These are phyloP conservation scores for Phytomonas serpens DNA, from an alignment of 208 protist species.

Conservation along the genomic window DNA sequence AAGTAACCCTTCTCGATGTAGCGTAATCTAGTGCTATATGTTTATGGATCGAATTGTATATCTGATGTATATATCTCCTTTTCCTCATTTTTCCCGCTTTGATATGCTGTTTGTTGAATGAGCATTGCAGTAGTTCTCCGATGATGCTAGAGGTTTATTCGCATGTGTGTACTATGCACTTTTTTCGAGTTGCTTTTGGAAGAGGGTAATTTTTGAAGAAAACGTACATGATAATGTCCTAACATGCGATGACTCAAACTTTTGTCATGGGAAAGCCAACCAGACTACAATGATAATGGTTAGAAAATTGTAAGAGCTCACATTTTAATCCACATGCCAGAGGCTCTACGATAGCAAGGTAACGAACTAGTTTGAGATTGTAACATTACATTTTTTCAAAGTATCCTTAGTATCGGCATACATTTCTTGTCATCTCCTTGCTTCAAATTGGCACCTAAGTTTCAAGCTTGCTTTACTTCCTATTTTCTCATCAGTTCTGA, in stretches of 20 bases:
- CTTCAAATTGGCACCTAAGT: background rate
- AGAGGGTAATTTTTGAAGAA: background rate
- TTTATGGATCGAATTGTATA: background rate
- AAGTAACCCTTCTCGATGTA: slow-evolving; percentile 88
- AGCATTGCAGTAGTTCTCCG: background rate
- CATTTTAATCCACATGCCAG: background rate
- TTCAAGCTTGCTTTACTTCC: background rate
- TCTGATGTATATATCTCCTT: slow-evolving; percentile 1
- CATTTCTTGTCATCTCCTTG: background rate
- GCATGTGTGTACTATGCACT: background rate
- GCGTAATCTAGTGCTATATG: slow-evolving; percentile 22
- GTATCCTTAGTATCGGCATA: background rate
- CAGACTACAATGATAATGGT: background rate
- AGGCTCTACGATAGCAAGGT: background rate
- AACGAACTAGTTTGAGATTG: background rate
- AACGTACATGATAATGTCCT: background rate
- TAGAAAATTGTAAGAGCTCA: background rate
- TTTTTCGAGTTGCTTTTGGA: background rate
- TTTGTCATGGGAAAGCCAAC: background rate
- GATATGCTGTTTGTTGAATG: slow-evolving; percentile 5
- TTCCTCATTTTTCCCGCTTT: background rate
- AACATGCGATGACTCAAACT: background rate
- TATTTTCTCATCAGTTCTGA: background rate
- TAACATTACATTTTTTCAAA: background rate
- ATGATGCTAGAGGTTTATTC: background rate